These are phyloP conservation scores for Ceratobasidium sp. DNA, from an alignment of 1,284 basidiomycete species.

Conservation along the genomic window DNA sequence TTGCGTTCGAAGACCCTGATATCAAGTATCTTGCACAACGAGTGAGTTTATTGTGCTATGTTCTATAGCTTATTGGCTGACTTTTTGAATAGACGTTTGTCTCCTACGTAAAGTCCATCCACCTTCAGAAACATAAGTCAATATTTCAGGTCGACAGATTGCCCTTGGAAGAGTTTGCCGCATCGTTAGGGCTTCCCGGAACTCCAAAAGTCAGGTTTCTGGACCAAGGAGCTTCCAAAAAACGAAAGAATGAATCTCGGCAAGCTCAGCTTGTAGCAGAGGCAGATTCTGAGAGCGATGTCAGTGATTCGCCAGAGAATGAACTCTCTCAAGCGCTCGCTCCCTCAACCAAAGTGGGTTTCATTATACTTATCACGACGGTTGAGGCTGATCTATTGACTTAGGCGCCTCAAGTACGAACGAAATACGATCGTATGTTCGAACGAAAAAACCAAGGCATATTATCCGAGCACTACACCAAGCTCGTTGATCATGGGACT, in stretches of 20 bases:
- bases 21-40: constrained; percentile 97
- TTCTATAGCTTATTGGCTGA: not conserved
- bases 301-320: constrained; percentile 46
- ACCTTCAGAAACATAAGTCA: constrained; percentile 94
- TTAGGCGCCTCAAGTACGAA: constrained; percentile 68
- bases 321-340: not conserved
- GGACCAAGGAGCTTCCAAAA: constrained; percentile 78
- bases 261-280: constrained; percentile 56
- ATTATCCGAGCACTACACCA: constrained; percentile 91
- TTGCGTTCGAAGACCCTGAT: constrained; percentile 96
- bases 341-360: constrained; percentile 3
- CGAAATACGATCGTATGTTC: constrained; percentile 99
- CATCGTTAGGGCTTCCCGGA: constrained; percentile 92
- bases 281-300: constrained; percentile 57
- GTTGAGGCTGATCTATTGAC: not conserved
- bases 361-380: not conserved
- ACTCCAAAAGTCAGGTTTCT: constrained; percentile 96
- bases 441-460: constrained; percentile 96
- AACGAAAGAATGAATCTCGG: constrained; percentile 79
- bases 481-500: constrained; percentile 81
- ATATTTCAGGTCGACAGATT: constrained; percentile 90
- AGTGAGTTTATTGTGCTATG: constrained; percentile 64
- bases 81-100: constrained; percentile 86
- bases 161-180: constrained; percentile 88
- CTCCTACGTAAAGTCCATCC: constrained; percentile 93